Evolutionary conservation across 257 asterid species (phyloP), one percentile per base, ranked within the genome.

Genomic region (Lycium ferocissimum): DNA sequence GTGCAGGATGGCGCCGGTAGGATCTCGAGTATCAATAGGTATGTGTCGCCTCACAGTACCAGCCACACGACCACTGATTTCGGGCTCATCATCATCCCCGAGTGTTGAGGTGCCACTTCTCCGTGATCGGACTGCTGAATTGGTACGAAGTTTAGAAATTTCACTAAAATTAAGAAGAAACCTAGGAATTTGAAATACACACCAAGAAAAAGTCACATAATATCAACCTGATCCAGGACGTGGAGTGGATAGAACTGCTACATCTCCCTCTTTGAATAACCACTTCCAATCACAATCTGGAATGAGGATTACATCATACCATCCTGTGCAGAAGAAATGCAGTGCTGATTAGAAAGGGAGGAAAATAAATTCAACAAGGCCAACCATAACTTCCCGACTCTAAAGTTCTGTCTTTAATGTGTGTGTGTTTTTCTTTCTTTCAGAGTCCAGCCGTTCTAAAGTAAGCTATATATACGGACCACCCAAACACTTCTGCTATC

Each of bases 201-300:
- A 51, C 79, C 82, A 84, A 18, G 56, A 80, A 82, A 78, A 14
- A 3, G 82, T 33, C 13, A 53, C 20, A 13, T 58, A 49, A 56
- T 1, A 66, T 71, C 80, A 69, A 97, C 99, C 98, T 87, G 98
- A 87, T 87, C 96, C 98, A 84, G 99, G 99, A 86, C 86, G 93
- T 33, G 98, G 95, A 75, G 98, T 89, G 80, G 99, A 97, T 79
- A 97, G 94, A 89, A 97, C 98, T 63, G 99, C 99, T 73, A 97
- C 99, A 81, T 97, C 99, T 56, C 99, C 99, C 85, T 97, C 99
- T 89, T 97, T 97, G 88, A 97, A 97, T 51, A 93, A 87, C 99
- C 98, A 97, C 87, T 93, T 95, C 91, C 89, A 72, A 85, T 95
- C 98, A 78, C 89, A 89, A 26, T 92, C 92, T 47, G 98, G 97